Conservation (phyloP, 306 rosid species). For the Vigna unguiculata region DNA sequence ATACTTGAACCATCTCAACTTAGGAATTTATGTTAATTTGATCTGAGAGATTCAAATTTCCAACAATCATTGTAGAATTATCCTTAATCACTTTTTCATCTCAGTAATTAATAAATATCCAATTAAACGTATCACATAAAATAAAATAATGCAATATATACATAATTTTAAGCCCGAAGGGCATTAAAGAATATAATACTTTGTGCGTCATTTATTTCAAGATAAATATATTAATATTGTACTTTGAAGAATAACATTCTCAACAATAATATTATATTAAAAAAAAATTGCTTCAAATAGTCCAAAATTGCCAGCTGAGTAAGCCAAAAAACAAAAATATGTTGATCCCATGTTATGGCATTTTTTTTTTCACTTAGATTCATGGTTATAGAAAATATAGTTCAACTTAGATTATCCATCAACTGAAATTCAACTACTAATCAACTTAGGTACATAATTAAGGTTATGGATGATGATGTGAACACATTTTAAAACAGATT, state of each 20-base stretch:
- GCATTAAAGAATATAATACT: too few species aligned
- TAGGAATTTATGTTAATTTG: too few species aligned
- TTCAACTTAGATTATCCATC: slow-evolving; percentile 29
- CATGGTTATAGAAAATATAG: slow-evolving; percentile 6
- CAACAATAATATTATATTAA: background rate
- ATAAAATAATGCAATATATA: too few species aligned
- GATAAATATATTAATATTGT: background rate
- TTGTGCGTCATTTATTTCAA: too few species aligned
- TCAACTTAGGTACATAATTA: slow-evolving; percentile 12
- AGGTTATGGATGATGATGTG: slow-evolving; percentile 15
- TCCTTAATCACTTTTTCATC: too few species aligned
- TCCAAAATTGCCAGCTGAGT: background rate
- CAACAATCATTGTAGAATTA: too few species aligned
- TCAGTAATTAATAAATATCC: too few species aligned
- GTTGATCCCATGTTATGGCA: background rate
- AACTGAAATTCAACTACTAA: background rate
- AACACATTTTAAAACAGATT: slow-evolving; percentile 29
- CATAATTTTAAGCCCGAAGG: too few species aligned
- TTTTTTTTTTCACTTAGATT: background rate
- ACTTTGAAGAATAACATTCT: background rate
- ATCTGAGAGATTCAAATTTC: too few species aligned
- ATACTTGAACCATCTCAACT: too few species aligned
- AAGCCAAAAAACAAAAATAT: background rate
- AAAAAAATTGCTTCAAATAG: background rate
- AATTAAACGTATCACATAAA: too few species aligned